Base-by-base conservation (phyloP, 2,329 filamentous ascomycete species). In the Botrytis medusae region DNA sequence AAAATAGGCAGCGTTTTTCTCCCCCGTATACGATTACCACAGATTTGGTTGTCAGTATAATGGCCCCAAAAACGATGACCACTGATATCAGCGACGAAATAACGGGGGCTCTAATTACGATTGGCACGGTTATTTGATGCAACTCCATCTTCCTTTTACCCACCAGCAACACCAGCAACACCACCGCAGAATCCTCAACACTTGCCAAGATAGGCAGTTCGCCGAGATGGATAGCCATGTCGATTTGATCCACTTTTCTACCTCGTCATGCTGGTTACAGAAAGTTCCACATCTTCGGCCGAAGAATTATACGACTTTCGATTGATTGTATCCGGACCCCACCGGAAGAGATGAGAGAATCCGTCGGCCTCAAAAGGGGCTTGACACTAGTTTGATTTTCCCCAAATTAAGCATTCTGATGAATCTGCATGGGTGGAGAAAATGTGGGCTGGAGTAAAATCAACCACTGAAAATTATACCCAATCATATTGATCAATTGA, bases 391-490 rank as follows among this genome's bases (percentile, higher is more conserved):
- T 29, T 29, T 7, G 25, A 16, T 18, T 16, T 8, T 54, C 14
- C n/a, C n/a, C 16, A 8, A 3, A 54, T 18, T 7, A 54, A 54
- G n/a, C 51, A 29, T 54, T 54, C 3, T 16, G 6, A 16, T 18
- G 51, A 42, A 42, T 42, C 40, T 42, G 10, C 40, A 42, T 42
- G 9, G 34, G 34, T 34, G 40, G 14, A 42, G 40, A 10, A 42
- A 42, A 42, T 42, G 40, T 10, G 40, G 6, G 40, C 14, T 16
- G 12, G 10, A 16, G 40, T 42, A 16, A 16, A 42, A 42, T 54
- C 6, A 8, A 16, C 14, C 1, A 54, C 51, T 16, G 1, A 0
- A 54, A 18, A 29, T 8, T 14, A 16, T 18, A 54, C 0, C 14
- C n/a, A 54, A 18, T 29, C 12, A 18, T 8, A 54, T 29, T 54